Conservation (phyloP, 2,329 filamentous ascomycete genomes). For the Aspergillus bombycis region DNA sequence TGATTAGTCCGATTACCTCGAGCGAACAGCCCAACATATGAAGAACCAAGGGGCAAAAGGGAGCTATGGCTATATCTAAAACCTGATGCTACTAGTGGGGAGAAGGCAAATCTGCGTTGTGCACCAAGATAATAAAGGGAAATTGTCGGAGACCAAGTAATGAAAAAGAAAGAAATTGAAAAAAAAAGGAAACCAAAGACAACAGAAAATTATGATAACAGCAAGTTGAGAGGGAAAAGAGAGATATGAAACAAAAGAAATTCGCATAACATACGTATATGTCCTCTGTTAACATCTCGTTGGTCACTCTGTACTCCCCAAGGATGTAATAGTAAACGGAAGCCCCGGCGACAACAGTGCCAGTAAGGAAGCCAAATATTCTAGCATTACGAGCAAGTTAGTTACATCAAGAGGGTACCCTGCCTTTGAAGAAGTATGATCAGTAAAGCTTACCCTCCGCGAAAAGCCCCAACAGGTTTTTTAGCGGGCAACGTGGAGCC, state of each 20-base stretch:
- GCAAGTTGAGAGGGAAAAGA: not conserved
- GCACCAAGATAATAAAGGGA: not conserved
- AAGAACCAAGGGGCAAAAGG: too few relatives aligned
- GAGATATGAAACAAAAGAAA: not conserved
- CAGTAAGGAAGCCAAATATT: slow-evolving; percentile 88
- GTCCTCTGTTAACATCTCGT: slow-evolving; percentile 91
- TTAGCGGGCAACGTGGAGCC: slow-evolving; percentile 54
- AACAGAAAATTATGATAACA: slow-evolving; percentile 2
- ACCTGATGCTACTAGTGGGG: too few relatives aligned
- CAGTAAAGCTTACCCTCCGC: slow-evolving; percentile 65
- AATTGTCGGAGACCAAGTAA: not conserved
- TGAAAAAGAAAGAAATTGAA: not conserved
- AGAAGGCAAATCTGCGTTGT: not conserved
- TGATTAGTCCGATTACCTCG: not conserved
- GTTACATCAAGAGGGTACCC: slow-evolving; percentile 1
- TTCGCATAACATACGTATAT: slow-evolving; percentile 76
- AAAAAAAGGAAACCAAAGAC: not conserved
- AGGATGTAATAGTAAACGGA: slow-evolving; percentile 91
- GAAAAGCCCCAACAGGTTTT: slow-evolving; percentile 71
- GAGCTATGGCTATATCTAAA: not conserved
- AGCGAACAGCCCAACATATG: not conserved
- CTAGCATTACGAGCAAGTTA: slow-evolving; percentile 50
- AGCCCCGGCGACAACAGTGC: slow-evolving; percentile 75
- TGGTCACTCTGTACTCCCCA: slow-evolving; percentile 90
- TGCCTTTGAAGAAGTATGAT: not conserved